A percentile compares a stretch with the other conserved stretches of the same genome.
These are phyloP conservation scores for Botrytis galanthina DNA, from an alignment of 2,329 filamentous ascomycete species.

Conservation along the genomic window DNA sequence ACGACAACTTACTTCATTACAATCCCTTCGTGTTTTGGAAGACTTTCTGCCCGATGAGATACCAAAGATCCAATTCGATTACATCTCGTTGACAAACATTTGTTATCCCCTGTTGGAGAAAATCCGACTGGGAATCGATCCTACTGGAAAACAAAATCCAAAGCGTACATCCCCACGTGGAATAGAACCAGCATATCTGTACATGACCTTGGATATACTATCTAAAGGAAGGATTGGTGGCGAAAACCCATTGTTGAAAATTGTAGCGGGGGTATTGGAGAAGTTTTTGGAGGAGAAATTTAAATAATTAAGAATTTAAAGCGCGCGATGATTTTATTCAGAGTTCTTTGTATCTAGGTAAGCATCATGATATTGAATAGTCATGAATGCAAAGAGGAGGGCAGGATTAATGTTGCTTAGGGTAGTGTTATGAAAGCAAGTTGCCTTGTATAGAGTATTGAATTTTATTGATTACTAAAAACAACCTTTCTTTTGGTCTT, in stretches of 20 bases:
- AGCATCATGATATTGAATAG: not conserved
- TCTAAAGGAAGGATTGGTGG: not conserved
- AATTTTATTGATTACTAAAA: not conserved
- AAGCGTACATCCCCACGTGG: not conserved
- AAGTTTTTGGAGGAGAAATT: not conserved
- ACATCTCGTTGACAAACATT: not conserved
- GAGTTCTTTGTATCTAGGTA: not conserved
- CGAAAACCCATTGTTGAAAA: not conserved
- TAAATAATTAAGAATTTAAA: not conserved
- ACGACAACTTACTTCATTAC: not conserved
- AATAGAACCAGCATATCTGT: not conserved
- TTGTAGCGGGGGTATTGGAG: not conserved
- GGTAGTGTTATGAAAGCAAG: not conserved
- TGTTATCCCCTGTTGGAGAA: not conserved
- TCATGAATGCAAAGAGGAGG: accelerated
- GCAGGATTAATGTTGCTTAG: not conserved
- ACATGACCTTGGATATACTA: not conserved
- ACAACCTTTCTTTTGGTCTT: not conserved
- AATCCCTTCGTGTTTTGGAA: not conserved
- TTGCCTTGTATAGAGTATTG: not conserved
- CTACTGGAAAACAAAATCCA: not conserved
- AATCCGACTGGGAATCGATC: not conserved
- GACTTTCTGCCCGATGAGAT: not conserved
- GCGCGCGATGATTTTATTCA: not conserved
- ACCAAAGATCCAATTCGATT: not conserved